phyloP scores from a whole-genome alignment of 352 stramenopile genomes.

The Globisporangium perplexum region DNA sequence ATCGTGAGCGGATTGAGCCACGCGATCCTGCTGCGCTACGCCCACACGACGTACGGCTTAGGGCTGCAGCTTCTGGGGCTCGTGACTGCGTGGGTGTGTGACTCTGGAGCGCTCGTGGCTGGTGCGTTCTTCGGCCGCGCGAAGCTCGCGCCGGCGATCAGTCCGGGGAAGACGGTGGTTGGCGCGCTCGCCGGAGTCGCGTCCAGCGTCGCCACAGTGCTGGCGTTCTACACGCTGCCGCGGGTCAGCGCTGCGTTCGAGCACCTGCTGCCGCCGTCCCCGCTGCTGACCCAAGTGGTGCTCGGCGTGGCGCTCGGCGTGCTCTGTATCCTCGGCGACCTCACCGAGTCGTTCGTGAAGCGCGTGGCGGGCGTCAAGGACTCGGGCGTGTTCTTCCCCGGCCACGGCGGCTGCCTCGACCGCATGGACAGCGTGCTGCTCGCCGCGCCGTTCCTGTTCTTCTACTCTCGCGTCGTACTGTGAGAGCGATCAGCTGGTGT shows the following conservation, averaged over 20 bases:
- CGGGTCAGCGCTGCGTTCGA: constrained; percentile 1
- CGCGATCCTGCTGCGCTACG: constrained; percentile 53
- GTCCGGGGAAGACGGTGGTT: constrained; percentile 62
- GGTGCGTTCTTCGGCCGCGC: constrained; percentile 44
- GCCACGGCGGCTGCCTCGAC: constrained; percentile 71
- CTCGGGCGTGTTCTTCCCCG: constrained; percentile 64
- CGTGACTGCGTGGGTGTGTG: constrained; percentile 58
- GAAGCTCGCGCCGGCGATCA: constrained; percentile 60
- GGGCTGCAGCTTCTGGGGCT: constrained; percentile 61
- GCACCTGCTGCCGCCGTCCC: constrained; percentile 6
- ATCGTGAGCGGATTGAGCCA: constrained; percentile 57
- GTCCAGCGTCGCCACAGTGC: constrained; percentile 42
- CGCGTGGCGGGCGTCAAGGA: constrained; percentile 65
- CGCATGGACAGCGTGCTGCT: constrained; percentile 80
- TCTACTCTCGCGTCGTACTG: constrained; percentile 31
- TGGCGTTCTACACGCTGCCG: constrained; percentile 34
- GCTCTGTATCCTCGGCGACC: constrained; percentile 57
- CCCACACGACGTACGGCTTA: constrained; percentile 32
- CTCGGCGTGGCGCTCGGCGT: constrained; percentile 42
- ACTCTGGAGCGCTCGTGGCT: constrained; percentile 53
- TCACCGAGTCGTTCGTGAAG: constrained; percentile 69
- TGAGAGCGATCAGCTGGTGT: not conserved
- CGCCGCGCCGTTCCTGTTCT: constrained; percentile 54
- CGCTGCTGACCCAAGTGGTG: constrained; percentile 28
- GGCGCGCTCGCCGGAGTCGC: constrained; percentile 45